Percentiles rank a stretch among this genome's conserved stretches.
Evolutionary conservation across 495 filamentous ascomycete genomes (phyloP).

Genomic region (Aspergillus campestris): DNA sequence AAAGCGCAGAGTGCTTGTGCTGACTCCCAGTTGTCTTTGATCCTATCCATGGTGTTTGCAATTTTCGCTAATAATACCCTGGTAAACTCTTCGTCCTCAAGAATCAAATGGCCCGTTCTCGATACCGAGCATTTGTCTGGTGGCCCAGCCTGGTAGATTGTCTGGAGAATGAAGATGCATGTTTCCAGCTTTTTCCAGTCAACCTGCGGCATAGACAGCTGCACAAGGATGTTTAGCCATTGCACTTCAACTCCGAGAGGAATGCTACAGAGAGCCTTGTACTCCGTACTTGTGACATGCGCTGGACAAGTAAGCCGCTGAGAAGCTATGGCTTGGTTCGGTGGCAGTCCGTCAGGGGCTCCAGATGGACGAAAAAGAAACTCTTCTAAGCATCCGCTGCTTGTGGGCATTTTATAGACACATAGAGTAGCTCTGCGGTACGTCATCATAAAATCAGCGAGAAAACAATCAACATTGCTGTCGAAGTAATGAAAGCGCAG

Average conservation of each 20-base stretch:
- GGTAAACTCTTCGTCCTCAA: slow-evolving; percentile 19
- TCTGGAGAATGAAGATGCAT: slow-evolving; percentile 38
- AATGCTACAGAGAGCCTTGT: slow-evolving; percentile 38
- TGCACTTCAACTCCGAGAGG: slow-evolving; percentile 41
- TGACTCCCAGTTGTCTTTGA: slow-evolving; percentile 45
- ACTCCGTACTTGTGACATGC: slow-evolving; percentile 41
- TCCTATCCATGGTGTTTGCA: slow-evolving; percentile 10
- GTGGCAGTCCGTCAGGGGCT: slow-evolving; percentile 14
- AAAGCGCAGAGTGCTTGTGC: slow-evolving; percentile 28
- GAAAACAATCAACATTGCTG: slow-evolving; percentile 13
- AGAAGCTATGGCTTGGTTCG: slow-evolving; percentile 34
- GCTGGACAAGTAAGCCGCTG: slow-evolving; percentile 36
- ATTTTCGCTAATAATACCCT: slow-evolving; percentile 15
- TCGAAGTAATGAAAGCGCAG: slow-evolving; percentile 25
- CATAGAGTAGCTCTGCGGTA: slow-evolving; percentile 16
- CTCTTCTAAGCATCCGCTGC: slow-evolving; percentile 21
- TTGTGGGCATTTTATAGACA: slow-evolving; percentile 23
- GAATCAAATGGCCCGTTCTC: slow-evolving; percentile 19
- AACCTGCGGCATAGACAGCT: slow-evolving; percentile 39
- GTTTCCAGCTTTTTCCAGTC: slow-evolving; percentile 40
- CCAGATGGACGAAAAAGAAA: slow-evolving; percentile 23
- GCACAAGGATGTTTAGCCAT: slow-evolving; percentile 46
- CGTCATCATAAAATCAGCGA: slow-evolving; percentile 20
- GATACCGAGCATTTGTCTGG: not conserved
- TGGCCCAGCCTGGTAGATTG: slow-evolving; percentile 41